phyloP scores from a whole-genome alignment of 2,329 filamentous ascomycete genomes.

The Fusarium irregulare region DNA sequence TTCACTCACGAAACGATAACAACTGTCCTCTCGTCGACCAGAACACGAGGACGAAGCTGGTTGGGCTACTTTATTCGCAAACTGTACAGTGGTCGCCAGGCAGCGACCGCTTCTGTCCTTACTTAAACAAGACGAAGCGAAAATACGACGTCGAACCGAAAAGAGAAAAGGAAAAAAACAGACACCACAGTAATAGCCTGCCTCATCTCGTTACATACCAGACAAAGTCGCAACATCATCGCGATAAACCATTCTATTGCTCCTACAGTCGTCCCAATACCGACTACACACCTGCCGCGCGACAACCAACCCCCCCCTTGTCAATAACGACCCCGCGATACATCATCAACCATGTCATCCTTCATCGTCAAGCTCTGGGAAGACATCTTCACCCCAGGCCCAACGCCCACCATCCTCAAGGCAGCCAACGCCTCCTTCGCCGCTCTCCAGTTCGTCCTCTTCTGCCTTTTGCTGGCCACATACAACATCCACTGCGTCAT shows the following conservation, averaged over 20 bases:
- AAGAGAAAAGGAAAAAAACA: neutral
- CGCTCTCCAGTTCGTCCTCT: constrained; percentile 81
- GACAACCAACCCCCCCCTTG: constrained; percentile 12
- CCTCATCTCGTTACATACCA: neutral
- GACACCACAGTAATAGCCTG: neutral
- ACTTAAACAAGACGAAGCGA: constrained; percentile 17
- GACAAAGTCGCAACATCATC: constrained; percentile 2
- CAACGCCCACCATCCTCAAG: constrained; percentile 86
- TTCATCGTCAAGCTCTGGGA: constrained; percentile 85
- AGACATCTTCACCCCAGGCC: constrained; percentile 92
- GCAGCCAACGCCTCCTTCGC: constrained; percentile 93
- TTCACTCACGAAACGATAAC: neutral
- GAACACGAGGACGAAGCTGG: constrained; percentile 22
- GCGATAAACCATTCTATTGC: constrained; percentile 6
- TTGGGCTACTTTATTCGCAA: constrained; percentile 26
- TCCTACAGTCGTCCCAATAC: neutral
- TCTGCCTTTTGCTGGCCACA: constrained; percentile 80
- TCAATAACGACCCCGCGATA: constrained; percentile 28
- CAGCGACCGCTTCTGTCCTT: constrained; percentile 36
- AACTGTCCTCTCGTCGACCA: neutral
- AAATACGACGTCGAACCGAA: constrained; percentile 21
- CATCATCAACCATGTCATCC: constrained; percentile 60
- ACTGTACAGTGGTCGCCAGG: constrained; percentile 39
- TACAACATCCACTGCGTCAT: constrained; percentile 89
- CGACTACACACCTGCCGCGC: neutral